Conservation (phyloP, 2,329 filamentous ascomycete genomes). For the Aureobasidium vineae region DNA sequence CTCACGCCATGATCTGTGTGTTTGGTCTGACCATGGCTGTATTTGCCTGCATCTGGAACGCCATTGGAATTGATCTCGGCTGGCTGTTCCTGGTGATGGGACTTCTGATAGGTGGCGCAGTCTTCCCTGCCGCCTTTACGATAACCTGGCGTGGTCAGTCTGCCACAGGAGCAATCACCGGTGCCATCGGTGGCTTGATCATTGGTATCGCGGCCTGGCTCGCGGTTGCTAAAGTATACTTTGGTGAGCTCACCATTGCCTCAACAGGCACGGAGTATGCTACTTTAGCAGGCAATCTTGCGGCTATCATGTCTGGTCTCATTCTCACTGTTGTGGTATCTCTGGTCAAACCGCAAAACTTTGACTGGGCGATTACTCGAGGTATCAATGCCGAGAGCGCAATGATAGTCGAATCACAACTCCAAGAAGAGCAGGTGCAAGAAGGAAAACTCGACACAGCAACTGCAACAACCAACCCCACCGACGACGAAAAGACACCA, state of each 20-base stretch:
- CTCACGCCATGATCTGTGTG: slow-evolving; percentile 43
- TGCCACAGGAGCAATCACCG: slow-evolving; percentile 38
- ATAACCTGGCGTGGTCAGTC: slow-evolving; percentile 42
- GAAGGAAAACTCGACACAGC: slow-evolving; percentile 26
- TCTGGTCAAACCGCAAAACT: slow-evolving; percentile 41
- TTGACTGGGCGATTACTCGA: slow-evolving; percentile 44
- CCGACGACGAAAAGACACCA: slow-evolving; percentile 28
- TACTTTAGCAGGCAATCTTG: slow-evolving; percentile 42
- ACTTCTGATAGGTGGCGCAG: slow-evolving; percentile 45
- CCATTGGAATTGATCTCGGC: slow-evolving; percentile 43
- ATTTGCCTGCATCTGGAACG: slow-evolving; percentile 37
- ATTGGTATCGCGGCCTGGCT: slow-evolving; percentile 43
- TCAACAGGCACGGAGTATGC: slow-evolving; percentile 43
- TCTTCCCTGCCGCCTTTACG: slow-evolving; percentile 38
- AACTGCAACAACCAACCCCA: background rate
- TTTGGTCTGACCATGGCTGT: slow-evolving; percentile 44
- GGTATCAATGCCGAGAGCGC: slow-evolving; percentile 38
- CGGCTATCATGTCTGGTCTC: slow-evolving; percentile 35
- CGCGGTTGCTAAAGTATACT: slow-evolving; percentile 37
- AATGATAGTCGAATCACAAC: slow-evolving; percentile 27
- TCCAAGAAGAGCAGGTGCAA: slow-evolving; percentile 41
- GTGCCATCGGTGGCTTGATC: slow-evolving; percentile 38
- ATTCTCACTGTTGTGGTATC: slow-evolving; percentile 38
- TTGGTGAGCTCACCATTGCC: slow-evolving; percentile 42
- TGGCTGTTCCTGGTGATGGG: slow-evolving; percentile 46